Conservation (phyloP, 768 basidiomycete species). For the Pisolithus orientalis region DNA sequence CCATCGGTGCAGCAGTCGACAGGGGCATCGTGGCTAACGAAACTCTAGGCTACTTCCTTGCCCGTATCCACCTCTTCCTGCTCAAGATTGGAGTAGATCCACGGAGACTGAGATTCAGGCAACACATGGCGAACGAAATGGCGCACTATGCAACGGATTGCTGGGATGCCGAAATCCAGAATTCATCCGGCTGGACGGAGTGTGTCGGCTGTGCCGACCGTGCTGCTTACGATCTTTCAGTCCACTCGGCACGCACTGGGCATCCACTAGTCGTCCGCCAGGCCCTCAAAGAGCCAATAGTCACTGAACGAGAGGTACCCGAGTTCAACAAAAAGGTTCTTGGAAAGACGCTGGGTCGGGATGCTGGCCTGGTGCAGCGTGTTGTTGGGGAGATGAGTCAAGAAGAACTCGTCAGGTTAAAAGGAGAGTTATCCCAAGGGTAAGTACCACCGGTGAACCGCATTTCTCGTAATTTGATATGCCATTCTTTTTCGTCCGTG, state of each 20-base stretch:
- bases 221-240: slow-evolving; percentile 91
- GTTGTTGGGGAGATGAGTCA: slow-evolving; percentile 63
- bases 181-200: slow-evolving; percentile 86
- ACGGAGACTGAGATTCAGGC: slow-evolving; percentile 80
- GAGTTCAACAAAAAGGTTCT: slow-evolving; percentile 84
- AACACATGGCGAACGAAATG: slow-evolving; percentile 99
- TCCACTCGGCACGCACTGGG: slow-evolving; percentile 82
- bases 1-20: slow-evolving; percentile 84
- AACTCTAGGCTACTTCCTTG: slow-evolving; percentile 96
- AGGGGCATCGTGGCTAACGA: slow-evolving; percentile 89
- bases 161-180: slow-evolving; percentile 98
- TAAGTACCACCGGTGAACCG: slow-evolving; percentile 28
- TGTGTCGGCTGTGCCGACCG: slow-evolving; percentile 99
- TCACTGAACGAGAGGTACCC: slow-evolving; percentile 72
- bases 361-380: slow-evolving; percentile 62
- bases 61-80: slow-evolving; percentile 85
- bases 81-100: slow-evolving; percentile 88
- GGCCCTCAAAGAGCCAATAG: slow-evolving; percentile 77
- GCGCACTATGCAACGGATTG: slow-evolving; percentile 99
- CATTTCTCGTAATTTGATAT: slow-evolving; percentile 7
- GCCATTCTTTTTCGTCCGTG: slow-evolving; percentile 3
- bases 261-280: slow-evolving; percentile 81
- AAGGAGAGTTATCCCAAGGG: slow-evolving; percentile 72
- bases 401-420: slow-evolving; percentile 54
- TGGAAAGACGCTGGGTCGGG: slow-evolving; percentile 85